Conservation (phyloP, 1,284 basidiomycete species). For the Ganoderma multipileum region DNA sequence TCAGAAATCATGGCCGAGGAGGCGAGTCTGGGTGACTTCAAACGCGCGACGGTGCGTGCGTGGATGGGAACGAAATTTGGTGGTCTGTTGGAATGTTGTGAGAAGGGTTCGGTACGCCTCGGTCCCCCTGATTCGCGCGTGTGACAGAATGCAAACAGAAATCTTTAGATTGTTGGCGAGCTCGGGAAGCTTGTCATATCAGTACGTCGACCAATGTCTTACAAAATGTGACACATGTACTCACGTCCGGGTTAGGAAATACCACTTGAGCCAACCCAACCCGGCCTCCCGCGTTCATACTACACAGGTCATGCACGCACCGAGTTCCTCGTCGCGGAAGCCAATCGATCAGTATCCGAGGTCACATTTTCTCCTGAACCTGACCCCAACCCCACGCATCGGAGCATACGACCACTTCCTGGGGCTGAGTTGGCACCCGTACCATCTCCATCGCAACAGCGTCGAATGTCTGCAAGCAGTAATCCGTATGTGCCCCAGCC, state of each 20-base stretch:
- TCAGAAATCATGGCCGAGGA: constrained; percentile 88
- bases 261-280: constrained; percentile 80
- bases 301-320: constrained; percentile 75
- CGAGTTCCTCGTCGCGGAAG: constrained; percentile 68
- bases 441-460: constrained; percentile 17
- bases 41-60: constrained; percentile 71
- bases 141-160: constrained; percentile 3
- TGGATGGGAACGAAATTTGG: constrained; percentile 91
- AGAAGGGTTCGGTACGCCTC: constrained; percentile 74
- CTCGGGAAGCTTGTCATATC: constrained; percentile 81
- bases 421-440: constrained; percentile 20
- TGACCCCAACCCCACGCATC: constrained; percentile 32
- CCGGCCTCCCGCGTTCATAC: constrained; percentile 78
- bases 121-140: constrained; percentile 17
- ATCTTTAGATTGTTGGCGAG: constrained; percentile 78
- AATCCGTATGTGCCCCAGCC: constrained; percentile 4
- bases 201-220: constrained; percentile 45
- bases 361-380: constrained; percentile 58
- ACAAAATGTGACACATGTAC: constrained; percentile 2
- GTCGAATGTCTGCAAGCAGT: constrained; percentile 15
- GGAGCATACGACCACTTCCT: constrained; percentile 29
- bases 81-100: constrained; percentile 84
- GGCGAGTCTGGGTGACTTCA: constrained; percentile 85
- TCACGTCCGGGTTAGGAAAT: constrained; percentile 64
- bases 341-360: constrained; percentile 62